Evolutionary conservation across 176 grass and related monocot species (phyloP), one percentile per base, ranked within the genome.

Genomic region (Cocos nucifera): DNA sequence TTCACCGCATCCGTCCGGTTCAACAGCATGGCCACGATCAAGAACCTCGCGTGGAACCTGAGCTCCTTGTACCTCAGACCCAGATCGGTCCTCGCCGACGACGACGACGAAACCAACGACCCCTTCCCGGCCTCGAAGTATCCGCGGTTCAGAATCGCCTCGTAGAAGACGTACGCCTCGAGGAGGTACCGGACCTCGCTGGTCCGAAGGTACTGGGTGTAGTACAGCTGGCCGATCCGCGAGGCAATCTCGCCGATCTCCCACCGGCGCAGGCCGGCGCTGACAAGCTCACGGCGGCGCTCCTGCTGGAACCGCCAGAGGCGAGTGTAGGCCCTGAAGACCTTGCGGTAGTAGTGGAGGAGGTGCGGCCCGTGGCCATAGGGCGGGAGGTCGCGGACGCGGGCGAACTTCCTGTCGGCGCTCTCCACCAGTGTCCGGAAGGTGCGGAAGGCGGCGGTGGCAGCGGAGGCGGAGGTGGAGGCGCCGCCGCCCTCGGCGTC

Each of bases 151-250:
- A 93, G 75, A 62, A 98, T 93, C 48, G 94, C 94, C 94, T 98
- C 94, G 67, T 98, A 98, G 73, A 98, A 98, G 10, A 98, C 94
- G 60, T 98, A 98, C 0, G 94, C 94, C 24, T 85, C 94, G 63
- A 98, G 70, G 60, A 98, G 87, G 56, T 79, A 98, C 14, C 88
- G 84, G 67, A 79, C 79, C 82, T 98, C 94, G 69, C 88, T 84
- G 30, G 94, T 93, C 55, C 94, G 94, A 55, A 93, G 79, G 94
- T 98, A 98, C 73, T 86, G 87, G 55, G 78, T 76, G 67, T 89
- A 98, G 85, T 93, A 98, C 56, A 98, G 94, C 82, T 98, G 94
- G 3, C 94, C 94, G 94, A 98, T 93, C 84, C 94, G 84, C 39
- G 94, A 98, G 18, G 94, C 88, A 22, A 98, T 73, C 79, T 98